Percentiles rank a stretch among this genome's conserved stretches.
phyloP scores from a whole-genome alignment of 345 rosid species.

The Psidium friedrichsthalianum region DNA sequence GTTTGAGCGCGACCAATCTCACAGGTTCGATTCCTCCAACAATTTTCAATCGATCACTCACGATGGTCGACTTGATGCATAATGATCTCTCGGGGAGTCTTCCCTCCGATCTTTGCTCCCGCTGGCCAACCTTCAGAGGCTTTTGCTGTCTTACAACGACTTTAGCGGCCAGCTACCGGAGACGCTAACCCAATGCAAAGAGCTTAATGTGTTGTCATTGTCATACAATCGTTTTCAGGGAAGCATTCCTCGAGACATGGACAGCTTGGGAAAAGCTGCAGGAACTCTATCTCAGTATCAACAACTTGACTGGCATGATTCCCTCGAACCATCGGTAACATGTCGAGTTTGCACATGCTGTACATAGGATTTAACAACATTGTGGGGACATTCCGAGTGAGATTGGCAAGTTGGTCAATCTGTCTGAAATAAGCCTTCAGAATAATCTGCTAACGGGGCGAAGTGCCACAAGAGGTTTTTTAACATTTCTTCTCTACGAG shows the following conservation, averaged over 20 bases:
- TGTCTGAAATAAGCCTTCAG: not conserved
- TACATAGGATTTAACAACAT: not conserved
- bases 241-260: not conserved
- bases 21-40: not conserved
- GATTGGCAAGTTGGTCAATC: not conserved
- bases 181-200: not conserved
- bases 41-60: not conserved
- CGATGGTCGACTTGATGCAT: fast-evolving
- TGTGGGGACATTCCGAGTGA: not conserved
- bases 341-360: not conserved
- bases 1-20: not conserved
- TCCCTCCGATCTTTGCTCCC: not conserved
- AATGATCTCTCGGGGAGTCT: not conserved
- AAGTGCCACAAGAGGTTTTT: not conserved
- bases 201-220: not conserved
- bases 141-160: not conserved
- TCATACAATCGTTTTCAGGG: not conserved
- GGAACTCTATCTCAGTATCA: not conserved
- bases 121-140: not conserved
- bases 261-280: not conserved
- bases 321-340: not conserved
- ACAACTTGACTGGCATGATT: not conserved
- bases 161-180: not conserved
- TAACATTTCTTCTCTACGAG: not conserved
- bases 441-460: not conserved